Conservation (phyloP, 106 monocot genomes). For the Dactylorhiza incarnata region DNA sequence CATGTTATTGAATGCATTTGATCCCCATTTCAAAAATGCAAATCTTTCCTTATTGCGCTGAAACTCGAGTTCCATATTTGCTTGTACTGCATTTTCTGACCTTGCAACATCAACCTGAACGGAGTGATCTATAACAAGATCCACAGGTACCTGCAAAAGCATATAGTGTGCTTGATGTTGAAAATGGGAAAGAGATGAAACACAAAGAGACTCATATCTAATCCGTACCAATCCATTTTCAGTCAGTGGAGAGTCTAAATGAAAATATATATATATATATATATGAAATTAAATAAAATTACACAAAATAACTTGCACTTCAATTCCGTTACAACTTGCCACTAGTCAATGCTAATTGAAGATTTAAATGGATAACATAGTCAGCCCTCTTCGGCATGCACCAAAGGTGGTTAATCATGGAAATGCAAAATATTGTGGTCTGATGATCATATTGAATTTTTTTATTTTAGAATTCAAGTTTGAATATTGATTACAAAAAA, state of each 20-base stretch:
- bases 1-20: slow-evolving; percentile 82
- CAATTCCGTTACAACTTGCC: not conserved
- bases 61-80: slow-evolving; percentile 92
- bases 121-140: slow-evolving; percentile 71
- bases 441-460: too few species aligned
- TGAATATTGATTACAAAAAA: too few species aligned
- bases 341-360: not conserved
- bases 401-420: not conserved
- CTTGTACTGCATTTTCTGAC: slow-evolving; percentile 77
- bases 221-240: not conserved
- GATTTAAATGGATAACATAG: not conserved
- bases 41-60: slow-evolving; percentile 89
- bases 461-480: too few species aligned
- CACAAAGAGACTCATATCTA: not conserved
- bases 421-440: too few species aligned
- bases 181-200: not conserved
- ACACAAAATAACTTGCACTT: not conserved
- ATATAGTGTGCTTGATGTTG: not conserved
- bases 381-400: not conserved
- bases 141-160: slow-evolving; percentile 68
- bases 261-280: not conserved
- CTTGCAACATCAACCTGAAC: slow-evolving; percentile 90
- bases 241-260: not conserved
- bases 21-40: slow-evolving; percentile 93
- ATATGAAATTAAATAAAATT: not conserved